These are phyloP conservation scores for Magnusiomyces paraingens DNA, from an alignment of 1,139 yeast species.

Conservation along the genomic window DNA sequence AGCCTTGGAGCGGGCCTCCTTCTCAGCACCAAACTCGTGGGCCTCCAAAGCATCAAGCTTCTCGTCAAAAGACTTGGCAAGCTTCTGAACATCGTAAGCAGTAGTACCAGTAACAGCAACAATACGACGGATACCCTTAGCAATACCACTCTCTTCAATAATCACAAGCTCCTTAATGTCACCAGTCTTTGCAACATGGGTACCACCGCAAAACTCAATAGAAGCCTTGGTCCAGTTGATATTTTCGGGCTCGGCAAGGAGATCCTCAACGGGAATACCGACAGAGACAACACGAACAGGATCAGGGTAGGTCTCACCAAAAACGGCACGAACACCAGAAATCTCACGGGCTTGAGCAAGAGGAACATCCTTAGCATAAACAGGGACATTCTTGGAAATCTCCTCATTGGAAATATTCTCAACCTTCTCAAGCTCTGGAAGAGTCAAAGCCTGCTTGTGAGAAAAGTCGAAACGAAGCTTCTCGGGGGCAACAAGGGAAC, in stretches of 20 bases:
- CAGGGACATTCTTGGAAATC: constrained; percentile 63
- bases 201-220: constrained; percentile 98
- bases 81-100: constrained; percentile 82
- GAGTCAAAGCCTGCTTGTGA: constrained; percentile 69
- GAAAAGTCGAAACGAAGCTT: constrained; percentile 94
- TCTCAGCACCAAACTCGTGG: constrained; percentile 57
- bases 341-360: constrained; percentile 67
- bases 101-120: constrained; percentile 93
- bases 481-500: constrained; percentile 93
- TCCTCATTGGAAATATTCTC: constrained; percentile 68
- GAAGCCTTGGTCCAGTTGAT: constrained; percentile 71
- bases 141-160: constrained; percentile 94
- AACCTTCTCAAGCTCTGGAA: constrained; percentile 64
- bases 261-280: constrained; percentile 82
- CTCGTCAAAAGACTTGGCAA: constrained; percentile 64
- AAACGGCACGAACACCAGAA: constrained; percentile 89
- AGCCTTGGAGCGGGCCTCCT: constrained; percentile 75
- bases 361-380: constrained; percentile 76
- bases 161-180: constrained; percentile 88
- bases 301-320: constrained; percentile 98
- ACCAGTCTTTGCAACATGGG: constrained; percentile 87
- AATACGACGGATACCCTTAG: constrained; percentile 96
- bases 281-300: constrained; percentile 97
- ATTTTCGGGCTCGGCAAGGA: constrained; percentile 62
- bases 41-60: constrained; percentile 53